Evolutionary conservation across 352 stramenopile genomes (phyloP).

Genomic region (Globisporangium camurandrum): DNA sequence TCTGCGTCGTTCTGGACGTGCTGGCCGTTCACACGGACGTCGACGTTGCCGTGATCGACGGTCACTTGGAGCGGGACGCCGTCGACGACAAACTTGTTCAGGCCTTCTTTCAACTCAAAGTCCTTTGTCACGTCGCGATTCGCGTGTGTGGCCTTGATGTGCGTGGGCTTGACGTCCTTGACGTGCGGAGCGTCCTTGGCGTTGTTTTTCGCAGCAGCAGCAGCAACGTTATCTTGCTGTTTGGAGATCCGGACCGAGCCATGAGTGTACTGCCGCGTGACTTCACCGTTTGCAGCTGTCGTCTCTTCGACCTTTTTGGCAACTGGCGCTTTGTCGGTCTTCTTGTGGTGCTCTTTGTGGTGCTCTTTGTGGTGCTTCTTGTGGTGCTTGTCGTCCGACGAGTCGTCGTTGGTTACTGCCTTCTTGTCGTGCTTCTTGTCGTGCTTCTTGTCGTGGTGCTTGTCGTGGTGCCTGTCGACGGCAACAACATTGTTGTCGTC

Average conservation of each 20-base stretch:
- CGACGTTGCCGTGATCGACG: conserved; percentile 10
- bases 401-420: conserved; percentile 9
- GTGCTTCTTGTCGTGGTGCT: conserved; percentile 16
- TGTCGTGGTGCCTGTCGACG: neutral
- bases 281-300: conserved; percentile 21
- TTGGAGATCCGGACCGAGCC: conserved; percentile 36
- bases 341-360: conserved; percentile 13
- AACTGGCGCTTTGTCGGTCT: conserved; percentile 18
- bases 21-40: conserved; percentile 11
- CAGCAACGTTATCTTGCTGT: conserved; percentile 6
- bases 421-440: conserved; percentile 10
- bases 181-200: conserved; percentile 1
- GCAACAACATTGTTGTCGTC: conserved; percentile 7
- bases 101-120: conserved; percentile 12
- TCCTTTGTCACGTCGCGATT: conserved; percentile 10
- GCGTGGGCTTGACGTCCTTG: neutral
- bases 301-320: conserved; percentile 10
- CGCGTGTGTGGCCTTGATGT: conserved; percentile 7
- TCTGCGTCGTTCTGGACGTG: conserved; percentile 10
- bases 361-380: conserved; percentile 8
- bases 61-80: conserved; percentile 11
- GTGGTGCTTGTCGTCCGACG: conserved; percentile 14
- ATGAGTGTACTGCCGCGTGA: conserved; percentile 42
- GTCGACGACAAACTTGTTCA: conserved; percentile 11
- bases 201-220: conserved; percentile 5